These are phyloP conservation scores for Alternaria sp. DNA, from an alignment of 2,329 filamentous ascomycete genomes.

Conservation along the genomic window DNA sequence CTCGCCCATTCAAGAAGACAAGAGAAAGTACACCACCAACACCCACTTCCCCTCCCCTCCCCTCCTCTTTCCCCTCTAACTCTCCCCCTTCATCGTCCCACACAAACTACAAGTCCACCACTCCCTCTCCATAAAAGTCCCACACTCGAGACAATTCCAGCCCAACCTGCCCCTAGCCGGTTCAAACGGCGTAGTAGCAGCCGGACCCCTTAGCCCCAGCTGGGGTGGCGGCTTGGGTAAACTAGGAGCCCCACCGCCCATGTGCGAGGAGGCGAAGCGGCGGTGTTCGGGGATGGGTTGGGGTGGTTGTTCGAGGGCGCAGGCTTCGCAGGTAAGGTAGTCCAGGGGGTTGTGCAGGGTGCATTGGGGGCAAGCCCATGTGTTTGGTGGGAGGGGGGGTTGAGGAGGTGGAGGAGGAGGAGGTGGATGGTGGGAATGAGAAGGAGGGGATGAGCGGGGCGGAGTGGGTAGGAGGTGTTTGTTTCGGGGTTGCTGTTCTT, in stretches of 20 bases:
- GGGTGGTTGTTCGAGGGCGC: slow-evolving; percentile 63
- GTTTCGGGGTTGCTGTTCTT: slow-evolving; percentile 39
- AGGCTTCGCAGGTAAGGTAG: slow-evolving; percentile 68
- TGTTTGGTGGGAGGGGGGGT: slow-evolving; percentile 49
- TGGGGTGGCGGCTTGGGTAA: slow-evolving; percentile 47
- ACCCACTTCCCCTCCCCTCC: background rate
- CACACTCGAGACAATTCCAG: slow-evolving; percentile 67
- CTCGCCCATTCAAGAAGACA: too few species aligned
- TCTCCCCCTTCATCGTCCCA: slow-evolving; percentile 1
- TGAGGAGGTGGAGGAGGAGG: slow-evolving; percentile 19
- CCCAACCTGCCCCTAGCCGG: slow-evolving; percentile 61
- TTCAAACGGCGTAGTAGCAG: slow-evolving; percentile 52
- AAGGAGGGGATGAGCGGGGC: slow-evolving; percentile 28
- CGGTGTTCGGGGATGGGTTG: slow-evolving; percentile 48
- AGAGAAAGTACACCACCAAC: background rate
- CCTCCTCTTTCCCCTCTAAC: background rate
- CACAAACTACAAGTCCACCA: slow-evolving; percentile 5
- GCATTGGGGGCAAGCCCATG: slow-evolving; percentile 69
- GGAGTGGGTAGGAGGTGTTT: slow-evolving; percentile 44
- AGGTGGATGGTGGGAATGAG: background rate
- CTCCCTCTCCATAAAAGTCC: slow-evolving; percentile 63
- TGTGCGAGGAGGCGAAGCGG: slow-evolving; percentile 38
- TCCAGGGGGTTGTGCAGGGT: slow-evolving; percentile 69
- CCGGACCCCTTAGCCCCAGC: slow-evolving; percentile 37
- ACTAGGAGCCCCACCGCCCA: slow-evolving; percentile 22